Evolutionary conservation across 305 asterid genomes (phyloP).

Genomic region (Plantago coronopus): DNA sequence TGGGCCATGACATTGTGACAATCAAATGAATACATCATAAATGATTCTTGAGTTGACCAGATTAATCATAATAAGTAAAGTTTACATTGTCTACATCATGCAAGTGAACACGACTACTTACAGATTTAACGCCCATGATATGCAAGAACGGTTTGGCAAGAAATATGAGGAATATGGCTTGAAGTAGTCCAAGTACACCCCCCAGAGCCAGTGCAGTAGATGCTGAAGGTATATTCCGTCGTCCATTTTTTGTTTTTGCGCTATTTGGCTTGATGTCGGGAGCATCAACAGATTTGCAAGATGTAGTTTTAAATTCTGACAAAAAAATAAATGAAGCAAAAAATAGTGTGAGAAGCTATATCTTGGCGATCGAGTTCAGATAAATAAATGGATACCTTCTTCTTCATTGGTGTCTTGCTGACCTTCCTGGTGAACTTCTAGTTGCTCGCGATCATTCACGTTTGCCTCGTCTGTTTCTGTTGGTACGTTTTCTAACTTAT

Average conservation of each 20-base stretch:
- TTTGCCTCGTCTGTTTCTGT: conserved; percentile 20
- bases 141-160: conserved; percentile 57
- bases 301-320: conserved; percentile 23
- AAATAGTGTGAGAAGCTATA: background rate
- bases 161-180: conserved; percentile 57
- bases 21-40: background rate
- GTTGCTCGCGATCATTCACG: too few species aligned
- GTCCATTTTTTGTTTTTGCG: conserved; percentile 24
- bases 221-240: conserved; percentile 77
- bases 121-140: conserved; percentile 83
- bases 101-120: conserved; percentile 23
- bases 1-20: background rate
- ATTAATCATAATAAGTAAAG: too few species aligned
- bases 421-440: too few species aligned
- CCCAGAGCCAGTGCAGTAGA: conserved; percentile 80
- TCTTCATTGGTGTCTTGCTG: too few species aligned
- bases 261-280: conserved; percentile 15
- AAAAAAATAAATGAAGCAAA: background rate
- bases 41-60: background rate
- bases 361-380: too few species aligned
- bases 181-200: conserved; percentile 62
- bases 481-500: conserved; percentile 25
- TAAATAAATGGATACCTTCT: conserved; percentile 29
- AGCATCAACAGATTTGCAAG: conserved; percentile 27
- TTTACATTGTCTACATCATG: too few species aligned